These are phyloP conservation scores for Hydnomerulius pinastri DNA, from an alignment of 768 basidiomycete genomes.

Conservation along the genomic window DNA sequence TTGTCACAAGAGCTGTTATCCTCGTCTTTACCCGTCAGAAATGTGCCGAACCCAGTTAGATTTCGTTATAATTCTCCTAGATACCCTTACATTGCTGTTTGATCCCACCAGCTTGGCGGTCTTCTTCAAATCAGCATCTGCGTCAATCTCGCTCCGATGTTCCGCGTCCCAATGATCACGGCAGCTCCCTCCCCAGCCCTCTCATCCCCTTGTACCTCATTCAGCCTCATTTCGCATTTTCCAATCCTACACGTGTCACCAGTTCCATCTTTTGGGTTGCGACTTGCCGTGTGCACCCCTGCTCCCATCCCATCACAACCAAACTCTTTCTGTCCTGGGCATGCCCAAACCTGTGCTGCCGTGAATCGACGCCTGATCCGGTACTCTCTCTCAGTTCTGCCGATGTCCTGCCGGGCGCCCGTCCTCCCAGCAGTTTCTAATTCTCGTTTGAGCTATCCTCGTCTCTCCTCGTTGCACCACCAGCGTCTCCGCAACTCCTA, in stretches of 20 bases:
- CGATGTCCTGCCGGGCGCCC: slow-evolving; percentile 2
- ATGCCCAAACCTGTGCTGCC: neutral
- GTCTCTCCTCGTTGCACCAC: too few species aligned
- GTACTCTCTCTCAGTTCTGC: neutral
- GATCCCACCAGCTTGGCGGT: slow-evolving; percentile 11
- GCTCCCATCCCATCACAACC: neutral
- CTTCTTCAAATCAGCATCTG: neutral
- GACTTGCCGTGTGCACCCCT: neutral
- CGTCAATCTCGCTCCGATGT: slow-evolving; percentile 23
- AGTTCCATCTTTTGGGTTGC: neutral
- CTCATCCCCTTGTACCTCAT: neutral
- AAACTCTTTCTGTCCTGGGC: neutral
- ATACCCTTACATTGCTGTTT: slow-evolving; percentile 11
- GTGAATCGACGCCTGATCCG: slow-evolving; percentile 3
- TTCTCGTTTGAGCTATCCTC: too few species aligned
- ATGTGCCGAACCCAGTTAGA: neutral
- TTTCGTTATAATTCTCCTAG: neutral
- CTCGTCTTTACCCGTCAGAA: too few species aligned
- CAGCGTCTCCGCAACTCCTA: neutral
- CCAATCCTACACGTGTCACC: slow-evolving; percentile 1
- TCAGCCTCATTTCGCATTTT: slow-evolving; percentile 3
- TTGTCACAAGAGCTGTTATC: neutral
- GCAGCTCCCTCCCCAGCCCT: slow-evolving; percentile 1
- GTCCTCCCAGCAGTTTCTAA: neutral
- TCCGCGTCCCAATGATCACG: slow-evolving; percentile 22